Evolutionary conservation across 495 filamentous ascomycete genomes (phyloP).

Genomic region (Articulospora tetracladia): DNA sequence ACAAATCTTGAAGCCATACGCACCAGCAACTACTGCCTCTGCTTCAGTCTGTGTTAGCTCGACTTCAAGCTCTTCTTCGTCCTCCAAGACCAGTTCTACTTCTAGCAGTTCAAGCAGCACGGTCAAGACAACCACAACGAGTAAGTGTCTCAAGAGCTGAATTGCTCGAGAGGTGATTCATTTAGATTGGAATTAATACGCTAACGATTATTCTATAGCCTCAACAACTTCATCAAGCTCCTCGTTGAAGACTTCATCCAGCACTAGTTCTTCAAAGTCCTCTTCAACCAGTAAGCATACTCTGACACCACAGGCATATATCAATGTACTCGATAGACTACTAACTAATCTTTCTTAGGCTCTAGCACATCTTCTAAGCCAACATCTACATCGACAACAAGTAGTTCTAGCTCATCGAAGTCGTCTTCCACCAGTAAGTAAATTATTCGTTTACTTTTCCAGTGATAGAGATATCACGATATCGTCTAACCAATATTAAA

Average conservation of each 20-base stretch:
- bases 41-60: neutral
- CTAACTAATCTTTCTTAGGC: neutral
- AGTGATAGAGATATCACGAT: too few species aligned
- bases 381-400: too few species aligned
- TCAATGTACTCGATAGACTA: neutral
- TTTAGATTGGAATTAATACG: neutral
- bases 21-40: neutral
- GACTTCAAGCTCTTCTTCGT: conserved; percentile 16
- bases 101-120: conserved; percentile 1
- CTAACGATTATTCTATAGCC: conserved; percentile 2
- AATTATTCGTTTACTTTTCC: too few species aligned
- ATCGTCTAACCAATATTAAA: too few species aligned
- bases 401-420: neutral
- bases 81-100: neutral
- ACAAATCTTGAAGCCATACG: conserved; percentile 30
- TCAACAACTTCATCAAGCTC: conserved; percentile 22
- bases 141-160: conserved; percentile 9
- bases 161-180: neutral
- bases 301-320: neutral
- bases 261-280: conserved; percentile 16
- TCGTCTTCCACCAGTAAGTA: too few species aligned
- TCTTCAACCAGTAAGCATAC: conserved; percentile 13
- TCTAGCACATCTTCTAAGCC: neutral
- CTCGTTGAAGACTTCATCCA: conserved; percentile 10
- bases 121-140: conserved; percentile 12